Conservation (phyloP, 257 asterid species). For the Penstemon barbatus region DNA sequence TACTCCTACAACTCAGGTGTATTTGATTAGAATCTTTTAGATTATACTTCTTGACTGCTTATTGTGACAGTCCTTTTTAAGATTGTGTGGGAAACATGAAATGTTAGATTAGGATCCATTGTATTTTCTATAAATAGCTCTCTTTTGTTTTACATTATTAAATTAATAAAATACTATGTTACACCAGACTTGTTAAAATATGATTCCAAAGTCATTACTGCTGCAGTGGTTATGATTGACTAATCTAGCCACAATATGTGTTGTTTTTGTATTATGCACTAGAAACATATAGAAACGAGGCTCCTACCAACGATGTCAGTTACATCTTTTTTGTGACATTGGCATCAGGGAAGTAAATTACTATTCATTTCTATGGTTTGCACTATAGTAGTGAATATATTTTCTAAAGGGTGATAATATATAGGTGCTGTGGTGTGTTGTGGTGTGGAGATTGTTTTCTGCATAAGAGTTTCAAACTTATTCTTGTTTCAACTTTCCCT, state of each 20-base stretch:
- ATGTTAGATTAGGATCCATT: background rate
- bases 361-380: background rate
- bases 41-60: background rate
- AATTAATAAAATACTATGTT: too few relatives aligned
- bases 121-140: too few relatives aligned
- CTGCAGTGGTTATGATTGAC: too few relatives aligned
- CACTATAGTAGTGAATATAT: background rate
- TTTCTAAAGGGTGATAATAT: background rate
- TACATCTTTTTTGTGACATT: too few relatives aligned
- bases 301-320: too few relatives aligned
- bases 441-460: background rate
- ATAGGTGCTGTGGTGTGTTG: constrained; percentile 9
- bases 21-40: constrained; percentile 4
- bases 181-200: too few relatives aligned
- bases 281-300: too few relatives aligned
- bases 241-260: too few relatives aligned
- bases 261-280: too few relatives aligned
- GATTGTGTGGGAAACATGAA: constrained; percentile 13
- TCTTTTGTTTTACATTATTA: too few relatives aligned
- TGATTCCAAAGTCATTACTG: too few relatives aligned
- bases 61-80: background rate
- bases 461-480: background rate
- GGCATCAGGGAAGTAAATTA: too few relatives aligned
- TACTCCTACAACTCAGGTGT: constrained; percentile 19
- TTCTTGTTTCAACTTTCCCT: background rate